A percentile compares a stretch with the other conserved stretches of the same genome.
Conservation (phyloP, 2,329 filamentous ascomycete species). For the Aspergillus sp. region DNA sequence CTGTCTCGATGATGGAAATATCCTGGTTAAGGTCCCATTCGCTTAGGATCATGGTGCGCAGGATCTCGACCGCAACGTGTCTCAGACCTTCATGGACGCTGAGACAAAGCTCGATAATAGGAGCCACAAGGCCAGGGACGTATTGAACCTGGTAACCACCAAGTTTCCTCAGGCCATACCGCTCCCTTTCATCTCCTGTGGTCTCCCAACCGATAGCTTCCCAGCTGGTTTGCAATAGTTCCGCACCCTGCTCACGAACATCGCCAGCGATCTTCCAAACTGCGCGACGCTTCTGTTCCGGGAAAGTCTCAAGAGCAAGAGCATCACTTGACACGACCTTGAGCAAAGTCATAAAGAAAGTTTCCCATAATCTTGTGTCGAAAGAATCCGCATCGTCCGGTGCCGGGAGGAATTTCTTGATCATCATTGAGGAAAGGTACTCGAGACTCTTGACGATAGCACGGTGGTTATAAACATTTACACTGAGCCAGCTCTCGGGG, state of each 20-base stretch:
- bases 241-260: constrained; percentile 85
- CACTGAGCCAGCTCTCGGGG: constrained; percentile 82
- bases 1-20: constrained; percentile 83
- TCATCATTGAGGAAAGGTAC: constrained; percentile 71
- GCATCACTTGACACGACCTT: constrained; percentile 85
- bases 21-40: constrained; percentile 97
- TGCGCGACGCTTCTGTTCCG: constrained; percentile 90
- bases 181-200: constrained; percentile 67
- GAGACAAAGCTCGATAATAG: constrained; percentile 88
- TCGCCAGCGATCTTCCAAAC: constrained; percentile 99
- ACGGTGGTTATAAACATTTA: constrained; percentile 89
- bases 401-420: constrained; percentile 79
- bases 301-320: constrained; percentile 88
- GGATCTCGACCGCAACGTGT: constrained; percentile 82
- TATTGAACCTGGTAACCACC: constrained; percentile 98
- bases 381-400: constrained; percentile 90
- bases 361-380: constrained; percentile 89
- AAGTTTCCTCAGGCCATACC: constrained; percentile 76
- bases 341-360: constrained; percentile 84
- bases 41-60: constrained; percentile 97
- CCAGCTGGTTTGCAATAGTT: constrained; percentile 80
- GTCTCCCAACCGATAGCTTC: constrained; percentile 97
- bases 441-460: constrained; percentile 82
- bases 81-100: constrained; percentile 91
- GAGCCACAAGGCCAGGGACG: constrained; percentile 83